Conservation (phyloP, 2,329 filamentous ascomycete genomes). For the Xylaria sp. region DNA sequence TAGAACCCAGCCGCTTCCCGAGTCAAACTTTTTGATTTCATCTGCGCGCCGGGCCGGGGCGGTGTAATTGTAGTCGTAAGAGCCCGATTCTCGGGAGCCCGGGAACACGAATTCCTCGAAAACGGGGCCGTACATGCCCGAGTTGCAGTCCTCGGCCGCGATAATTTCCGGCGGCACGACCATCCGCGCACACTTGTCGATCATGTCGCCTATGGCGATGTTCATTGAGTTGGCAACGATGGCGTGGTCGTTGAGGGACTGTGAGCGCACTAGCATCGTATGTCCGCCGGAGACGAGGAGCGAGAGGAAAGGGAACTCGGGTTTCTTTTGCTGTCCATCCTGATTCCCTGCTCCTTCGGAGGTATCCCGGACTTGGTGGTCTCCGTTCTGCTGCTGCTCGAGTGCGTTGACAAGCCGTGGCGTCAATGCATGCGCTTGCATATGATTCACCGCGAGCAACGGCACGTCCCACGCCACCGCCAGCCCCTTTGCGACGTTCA, state of each 20-base stretch:
- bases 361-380: not conserved
- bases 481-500: slow-evolving; percentile 88
- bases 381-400: slow-evolving; percentile 41
- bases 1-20: slow-evolving; percentile 70
- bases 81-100: slow-evolving; percentile 8
- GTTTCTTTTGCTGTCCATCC: slow-evolving; percentile 46
- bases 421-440: slow-evolving; percentile 96
- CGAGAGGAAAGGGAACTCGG: slow-evolving; percentile 84
- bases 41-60: slow-evolving; percentile 68
- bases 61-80: slow-evolving; percentile 63
- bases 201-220: slow-evolving; percentile 86
- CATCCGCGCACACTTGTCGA: slow-evolving; percentile 86
- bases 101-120: slow-evolving; percentile 85
- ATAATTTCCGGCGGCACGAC: slow-evolving; percentile 71
- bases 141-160: slow-evolving; percentile 62
- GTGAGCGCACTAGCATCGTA: slow-evolving; percentile 84
- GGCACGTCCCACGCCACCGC: slow-evolving; percentile 85
- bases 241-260: slow-evolving; percentile 72
- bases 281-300: slow-evolving; percentile 93
- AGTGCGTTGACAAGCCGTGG: slow-evolving; percentile 79
- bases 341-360: not conserved
- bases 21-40: slow-evolving; percentile 61
- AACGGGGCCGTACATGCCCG: slow-evolving; percentile 82
- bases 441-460: slow-evolving; percentile 89
- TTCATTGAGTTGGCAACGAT: slow-evolving; percentile 80